phyloP scores from a whole-genome alignment of 129 eudicot genomes.

The Centella asiatica region DNA sequence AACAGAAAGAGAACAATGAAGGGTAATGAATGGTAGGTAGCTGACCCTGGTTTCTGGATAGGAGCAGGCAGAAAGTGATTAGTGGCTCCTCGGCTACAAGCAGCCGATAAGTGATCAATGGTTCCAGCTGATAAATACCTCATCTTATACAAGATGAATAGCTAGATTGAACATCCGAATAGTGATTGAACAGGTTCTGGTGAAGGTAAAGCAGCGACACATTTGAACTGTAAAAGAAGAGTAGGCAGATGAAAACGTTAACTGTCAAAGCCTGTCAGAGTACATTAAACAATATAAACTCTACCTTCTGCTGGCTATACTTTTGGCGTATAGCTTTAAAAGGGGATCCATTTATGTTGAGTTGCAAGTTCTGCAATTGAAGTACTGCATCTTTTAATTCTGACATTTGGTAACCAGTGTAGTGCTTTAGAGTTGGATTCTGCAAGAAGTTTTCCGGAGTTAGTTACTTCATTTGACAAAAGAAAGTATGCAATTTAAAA shows the following conservation, averaged over 20 bases:
- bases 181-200: conserved; percentile 39
- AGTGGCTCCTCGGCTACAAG: conserved; percentile 2
- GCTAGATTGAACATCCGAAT: conserved; percentile 24
- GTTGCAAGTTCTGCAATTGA: conserved; percentile 65
- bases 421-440: conserved; percentile 79
- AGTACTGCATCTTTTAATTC: conserved; percentile 55
- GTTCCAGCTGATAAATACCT: conserved; percentile 20
- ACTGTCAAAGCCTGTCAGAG: no score
- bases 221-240: conserved; percentile 54
- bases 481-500: not conserved
- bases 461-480: conserved; percentile 11
- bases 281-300: not conserved
- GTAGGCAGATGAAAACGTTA: no score
- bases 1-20: conserved; percentile 12
- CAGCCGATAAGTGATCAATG: not conserved
- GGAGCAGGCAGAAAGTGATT: not conserved
- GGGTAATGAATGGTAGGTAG: not conserved
- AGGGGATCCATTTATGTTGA: conserved; percentile 37
- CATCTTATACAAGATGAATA: conserved; percentile 21
- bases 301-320: conserved; percentile 72
- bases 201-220: conserved; percentile 57
- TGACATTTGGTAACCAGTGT: conserved; percentile 51
- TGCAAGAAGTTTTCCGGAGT: conserved; percentile 28
- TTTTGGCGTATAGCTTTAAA: conserved; percentile 70
- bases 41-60: not conserved